Base-by-base conservation (phyloP, 345 rosid genomes). In the Kernera saxatilis region DNA sequence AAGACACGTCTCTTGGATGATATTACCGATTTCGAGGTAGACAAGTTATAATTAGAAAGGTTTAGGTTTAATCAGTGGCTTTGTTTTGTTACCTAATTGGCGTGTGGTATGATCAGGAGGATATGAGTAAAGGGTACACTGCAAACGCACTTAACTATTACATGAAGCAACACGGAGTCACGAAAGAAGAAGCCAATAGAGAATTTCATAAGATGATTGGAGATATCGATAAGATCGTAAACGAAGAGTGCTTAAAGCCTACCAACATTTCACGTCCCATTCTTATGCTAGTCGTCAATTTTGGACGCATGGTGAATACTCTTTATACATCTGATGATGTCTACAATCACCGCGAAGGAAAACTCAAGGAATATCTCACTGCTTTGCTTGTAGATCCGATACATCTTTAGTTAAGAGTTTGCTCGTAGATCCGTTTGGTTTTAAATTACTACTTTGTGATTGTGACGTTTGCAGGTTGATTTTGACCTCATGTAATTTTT, bases 61-160 rank as follows among this genome's bases (percentile, higher is more conserved):
- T 12, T 15, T 43, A 17, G 48, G 22, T 15, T 15, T 36, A 36
- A 36, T 13, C 17, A 45, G 3, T 45, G 51, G 30, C 15, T 44
- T 26, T 12, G 12, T 45, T 27, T 27, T 8, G 2, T 17, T 55
- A 61, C 33, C 6, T 39, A 40, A 43, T 43, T 43, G 7, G 3
- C 6, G 29, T 37, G 69, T 45, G 40, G 13, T 46, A 2, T 53
- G 18, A 58, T 71, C 30, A 62, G 71, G 84, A 81, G 74, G 72
- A 77, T 81, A 66, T 53, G 55, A 44, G 57, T 2, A 65, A 39
- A 55, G 72, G 77, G 6, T 56, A 73, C 23, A 48, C 60, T 15
- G 56, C 57, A 25, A 64, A 54, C 15, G 66, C 50, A 27, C 7
- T 65, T 2, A 55, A 54, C 64, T 64, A 35, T 27, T 73, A 65